A percentile compares a stretch with the other conserved stretches of the same genome.
Evolutionary conservation across 1,284 basidiomycete genomes (phyloP).

Genomic region (Ustilago esculenta): DNA sequence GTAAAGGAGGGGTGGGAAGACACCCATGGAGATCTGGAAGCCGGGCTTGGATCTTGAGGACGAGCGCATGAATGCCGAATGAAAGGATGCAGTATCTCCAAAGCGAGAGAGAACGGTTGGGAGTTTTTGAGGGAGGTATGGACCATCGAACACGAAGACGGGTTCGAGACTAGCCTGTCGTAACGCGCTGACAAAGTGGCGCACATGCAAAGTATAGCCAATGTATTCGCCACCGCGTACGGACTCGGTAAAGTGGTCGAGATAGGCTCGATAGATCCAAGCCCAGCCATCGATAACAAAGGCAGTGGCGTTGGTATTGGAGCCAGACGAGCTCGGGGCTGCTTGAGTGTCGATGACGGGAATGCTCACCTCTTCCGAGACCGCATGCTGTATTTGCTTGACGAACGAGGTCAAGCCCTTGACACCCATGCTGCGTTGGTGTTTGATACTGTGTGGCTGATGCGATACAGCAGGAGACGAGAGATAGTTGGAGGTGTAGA

Average conservation of each 20-base stretch:
- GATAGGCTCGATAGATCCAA: conserved; percentile 52
- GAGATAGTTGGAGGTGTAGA: no score
- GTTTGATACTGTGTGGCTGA: no score
- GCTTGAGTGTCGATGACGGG: conserved; percentile 2
- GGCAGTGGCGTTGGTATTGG: conserved; percentile 16
- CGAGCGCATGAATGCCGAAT: conserved; percentile 53
- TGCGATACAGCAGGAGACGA: no score
- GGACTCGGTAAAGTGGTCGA: conserved; percentile 46
- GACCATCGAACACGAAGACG: conserved; percentile 61
- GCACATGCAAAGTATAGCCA: conserved; percentile 26
- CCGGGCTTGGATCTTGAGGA: conserved; percentile 29
- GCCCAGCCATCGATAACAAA: conserved; percentile 58
- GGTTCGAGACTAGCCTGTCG: conserved; percentile 41
- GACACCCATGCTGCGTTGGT: conserved; percentile 41
- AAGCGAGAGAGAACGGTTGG: conserved; percentile 37
- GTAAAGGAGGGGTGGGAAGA: conserved; percentile 48
- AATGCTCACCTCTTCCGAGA: conserved; percentile 40
- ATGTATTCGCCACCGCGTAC: conserved; percentile 47
- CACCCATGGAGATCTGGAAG: conserved; percentile 41
- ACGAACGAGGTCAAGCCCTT: conserved; percentile 51
- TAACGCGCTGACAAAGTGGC: conserved; percentile 22
- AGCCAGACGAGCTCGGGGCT: conserved; percentile 1
- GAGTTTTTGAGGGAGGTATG: conserved; percentile 48
- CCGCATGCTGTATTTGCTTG: conserved; percentile 26
- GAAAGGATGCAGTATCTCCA: conserved; percentile 19